Conservation (phyloP, 192 early-diverging fungal species). For the Helicostylum pulchrum region DNA sequence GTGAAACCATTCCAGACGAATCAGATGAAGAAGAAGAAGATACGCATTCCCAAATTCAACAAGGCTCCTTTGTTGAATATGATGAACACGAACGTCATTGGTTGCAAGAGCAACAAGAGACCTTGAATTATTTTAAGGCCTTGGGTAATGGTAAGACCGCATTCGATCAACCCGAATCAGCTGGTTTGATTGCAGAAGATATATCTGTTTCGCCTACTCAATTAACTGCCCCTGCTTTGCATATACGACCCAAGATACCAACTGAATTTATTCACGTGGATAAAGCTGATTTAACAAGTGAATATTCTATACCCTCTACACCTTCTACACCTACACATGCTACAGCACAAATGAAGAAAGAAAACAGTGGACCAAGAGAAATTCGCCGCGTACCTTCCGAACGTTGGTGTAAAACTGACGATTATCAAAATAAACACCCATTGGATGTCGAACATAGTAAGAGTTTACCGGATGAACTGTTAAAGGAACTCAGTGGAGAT, state of each 20-base stretch:
- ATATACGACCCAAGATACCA: not conserved
- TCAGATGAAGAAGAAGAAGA: constrained; percentile 20
- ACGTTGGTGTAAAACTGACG: constrained; percentile 19
- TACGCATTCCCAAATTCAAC: constrained; percentile 3
- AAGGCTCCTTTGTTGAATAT: not conserved
- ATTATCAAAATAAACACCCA: not conserved
- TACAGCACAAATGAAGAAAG: not conserved
- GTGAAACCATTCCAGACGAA: constrained; percentile 14
- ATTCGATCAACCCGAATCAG: too few relatives aligned
- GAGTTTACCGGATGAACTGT: constrained; percentile 6
- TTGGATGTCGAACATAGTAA: not conserved
- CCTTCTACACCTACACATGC: not conserved
- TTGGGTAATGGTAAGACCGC: too few relatives aligned
- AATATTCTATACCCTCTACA: not conserved
- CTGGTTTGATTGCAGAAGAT: too few relatives aligned
- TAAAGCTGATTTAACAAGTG: not conserved
- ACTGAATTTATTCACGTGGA: not conserved
- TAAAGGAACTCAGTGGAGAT: constrained; percentile 3
- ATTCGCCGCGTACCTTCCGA: constrained; percentile 18
- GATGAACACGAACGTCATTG: constrained; percentile 4
- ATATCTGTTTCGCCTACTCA: not conserved
- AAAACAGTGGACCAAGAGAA: not conserved
- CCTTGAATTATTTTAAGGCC: constrained; percentile 6
- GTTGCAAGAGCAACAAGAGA: constrained; percentile 6
- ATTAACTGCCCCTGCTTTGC: not conserved